A percentile compares a stretch with the other conserved stretches of the same genome.
Conservation (phyloP, 2,329 filamentous ascomycete genomes). For the Fusarium sororula region DNA sequence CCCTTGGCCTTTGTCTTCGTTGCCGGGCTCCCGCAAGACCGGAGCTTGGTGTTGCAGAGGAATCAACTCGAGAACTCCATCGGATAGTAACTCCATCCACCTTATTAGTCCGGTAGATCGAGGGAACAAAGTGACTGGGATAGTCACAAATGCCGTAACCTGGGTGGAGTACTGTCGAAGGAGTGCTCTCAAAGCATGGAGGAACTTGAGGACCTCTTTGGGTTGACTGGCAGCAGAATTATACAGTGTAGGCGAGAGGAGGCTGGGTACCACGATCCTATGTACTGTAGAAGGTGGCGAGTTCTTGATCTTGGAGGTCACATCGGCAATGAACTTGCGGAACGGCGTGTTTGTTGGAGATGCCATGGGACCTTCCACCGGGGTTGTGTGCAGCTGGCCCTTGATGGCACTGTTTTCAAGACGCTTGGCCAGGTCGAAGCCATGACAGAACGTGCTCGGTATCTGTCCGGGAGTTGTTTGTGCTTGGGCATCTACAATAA, state of each 20-base stretch:
- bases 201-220: constrained; percentile 77
- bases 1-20: constrained; percentile 81
- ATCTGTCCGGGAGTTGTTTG: constrained; percentile 34
- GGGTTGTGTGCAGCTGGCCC: constrained; percentile 61
- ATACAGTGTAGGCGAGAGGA: constrained; percentile 89
- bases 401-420: constrained; percentile 61
- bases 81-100: constrained; percentile 86
- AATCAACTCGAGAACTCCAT: constrained; percentile 87
- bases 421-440: constrained; percentile 75
- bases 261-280: constrained; percentile 82
- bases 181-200: constrained; percentile 80
- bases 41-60: constrained; percentile 68
- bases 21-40: constrained; percentile 61
- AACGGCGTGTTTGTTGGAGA: constrained; percentile 55
- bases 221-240: constrained; percentile 75
- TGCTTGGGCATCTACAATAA: constrained; percentile 30
- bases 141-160: constrained; percentile 76
- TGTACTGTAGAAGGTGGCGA: constrained; percentile 73
- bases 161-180: constrained; percentile 72
- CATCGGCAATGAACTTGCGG: constrained; percentile 67
- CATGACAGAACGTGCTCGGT: constrained; percentile 69
- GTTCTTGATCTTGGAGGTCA: constrained; percentile 64
- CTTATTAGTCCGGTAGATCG: constrained; percentile 78
- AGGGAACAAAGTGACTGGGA: constrained; percentile 84
- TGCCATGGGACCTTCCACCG: constrained; percentile 49